Percentiles rank a stretch among this genome's conserved stretches.
Evolutionary conservation across 164 flowering plant species (phyloP).

Genomic region (Malania oleifera): DNA sequence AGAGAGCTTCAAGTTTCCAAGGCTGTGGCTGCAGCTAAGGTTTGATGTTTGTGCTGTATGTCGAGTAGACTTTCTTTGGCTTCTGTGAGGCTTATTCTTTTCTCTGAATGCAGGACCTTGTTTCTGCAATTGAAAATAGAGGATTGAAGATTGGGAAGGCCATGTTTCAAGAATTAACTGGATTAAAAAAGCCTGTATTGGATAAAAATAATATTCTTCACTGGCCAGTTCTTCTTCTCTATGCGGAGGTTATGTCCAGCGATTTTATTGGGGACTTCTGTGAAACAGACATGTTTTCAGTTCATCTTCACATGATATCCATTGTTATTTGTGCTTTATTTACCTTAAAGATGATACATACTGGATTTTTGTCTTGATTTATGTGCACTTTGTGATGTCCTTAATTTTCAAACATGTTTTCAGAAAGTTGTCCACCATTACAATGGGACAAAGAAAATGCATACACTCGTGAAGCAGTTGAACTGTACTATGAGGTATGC

Average conservation of each 20-base stretch:
- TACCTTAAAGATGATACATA: not conserved
- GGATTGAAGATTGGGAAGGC: constrained; percentile 71
- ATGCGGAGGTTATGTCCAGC: constrained; percentile 94
- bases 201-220: constrained; percentile 73
- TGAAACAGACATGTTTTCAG: constrained; percentile 79
- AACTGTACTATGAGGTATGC: constrained; percentile 80
- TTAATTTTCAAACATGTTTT: constrained; percentile 84
- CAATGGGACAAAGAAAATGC: constrained; percentile 74
- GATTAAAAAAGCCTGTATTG: constrained; percentile 60
- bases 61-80: not conserved
- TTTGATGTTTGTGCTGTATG: constrained; percentile 16
- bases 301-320: constrained; percentile 94
- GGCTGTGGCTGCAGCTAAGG: constrained; percentile 71
- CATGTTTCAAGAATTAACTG: constrained; percentile 72
- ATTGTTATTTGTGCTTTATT: constrained; percentile 8
- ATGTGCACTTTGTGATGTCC: constrained; percentile 28
- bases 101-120: constrained; percentile 45
- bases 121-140: constrained; percentile 64
- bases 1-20: constrained; percentile 55
- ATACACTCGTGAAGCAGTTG: constrained; percentile 75
- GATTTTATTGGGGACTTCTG: constrained; percentile 95
- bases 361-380: not conserved
- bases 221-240: constrained; percentile 92
- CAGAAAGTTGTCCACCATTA: constrained; percentile 70
- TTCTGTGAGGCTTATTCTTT: constrained; percentile 3